These are phyloP conservation scores for Entomortierella chlamydospora DNA, from an alignment of 192 early-diverging fungal genomes.

Conservation along the genomic window DNA sequence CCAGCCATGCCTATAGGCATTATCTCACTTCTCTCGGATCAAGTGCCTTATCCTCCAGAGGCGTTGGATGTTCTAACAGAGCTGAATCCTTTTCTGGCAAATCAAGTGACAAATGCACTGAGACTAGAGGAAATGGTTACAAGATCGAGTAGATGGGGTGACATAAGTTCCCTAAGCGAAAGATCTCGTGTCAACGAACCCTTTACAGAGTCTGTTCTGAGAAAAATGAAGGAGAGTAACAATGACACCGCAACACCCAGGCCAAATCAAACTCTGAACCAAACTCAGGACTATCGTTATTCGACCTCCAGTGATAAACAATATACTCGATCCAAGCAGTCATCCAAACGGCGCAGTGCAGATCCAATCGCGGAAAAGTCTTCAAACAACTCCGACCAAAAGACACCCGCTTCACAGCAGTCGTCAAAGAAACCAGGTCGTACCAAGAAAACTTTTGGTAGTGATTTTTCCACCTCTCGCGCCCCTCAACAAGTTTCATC, in stretches of 20 bases:
- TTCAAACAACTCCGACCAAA: neutral
- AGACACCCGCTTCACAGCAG: neutral
- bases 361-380: neutral
- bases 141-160: constrained; percentile 25
- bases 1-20: constrained; percentile 62
- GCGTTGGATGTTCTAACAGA: constrained; percentile 51
- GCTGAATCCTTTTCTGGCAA: constrained; percentile 61
- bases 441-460: neutral
- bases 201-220: constrained; percentile 29
- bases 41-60: constrained; percentile 63
- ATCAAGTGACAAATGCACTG: constrained; percentile 33
- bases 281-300: neutral
- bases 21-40: constrained; percentile 63
- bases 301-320: neutral
- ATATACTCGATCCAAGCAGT: neutral
- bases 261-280: neutral
- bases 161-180: constrained; percentile 10
- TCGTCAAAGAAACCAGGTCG: neutral
- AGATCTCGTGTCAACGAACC: constrained; percentile 18
- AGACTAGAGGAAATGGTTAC: constrained; percentile 29
- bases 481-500: neutral
- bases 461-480: neutral
- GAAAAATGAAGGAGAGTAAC: constrained; percentile 32
- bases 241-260: constrained; percentile 12
- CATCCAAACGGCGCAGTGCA: neutral